Conservation (phyloP, 352 stramenopile genomes). For the Blastocystis sp. region DNA sequence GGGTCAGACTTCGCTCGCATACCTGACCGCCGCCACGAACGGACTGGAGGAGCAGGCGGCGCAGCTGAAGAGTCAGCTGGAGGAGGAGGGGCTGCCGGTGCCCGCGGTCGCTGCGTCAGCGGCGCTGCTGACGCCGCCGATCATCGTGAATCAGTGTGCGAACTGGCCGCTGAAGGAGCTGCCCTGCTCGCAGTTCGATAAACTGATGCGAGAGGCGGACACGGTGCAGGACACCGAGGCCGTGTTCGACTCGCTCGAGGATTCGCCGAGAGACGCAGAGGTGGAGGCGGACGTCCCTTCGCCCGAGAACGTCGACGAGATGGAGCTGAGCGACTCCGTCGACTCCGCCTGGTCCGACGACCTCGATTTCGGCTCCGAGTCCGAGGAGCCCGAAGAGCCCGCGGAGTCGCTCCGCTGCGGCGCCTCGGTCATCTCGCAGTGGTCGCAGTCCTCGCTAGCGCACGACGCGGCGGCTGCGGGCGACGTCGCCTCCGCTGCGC, state of each 20-base stretch:
- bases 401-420: constrained; percentile 67
- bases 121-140: constrained; percentile 62
- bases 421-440: constrained; percentile 75
- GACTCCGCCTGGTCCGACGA: constrained; percentile 65
- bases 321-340: constrained; percentile 62
- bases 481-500: constrained; percentile 84
- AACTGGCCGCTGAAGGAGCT: constrained; percentile 93
- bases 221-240: not conserved
- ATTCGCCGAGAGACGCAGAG: too few species aligned
- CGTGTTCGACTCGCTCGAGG: not conserved
- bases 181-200: constrained; percentile 68
- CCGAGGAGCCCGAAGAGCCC: not conserved
- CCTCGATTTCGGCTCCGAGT: constrained; percentile 67
- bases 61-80: constrained; percentile 67
- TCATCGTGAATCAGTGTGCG: constrained; percentile 66
- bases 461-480: constrained; percentile 90
- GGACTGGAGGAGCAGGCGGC: constrained; percentile 83
- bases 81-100: constrained; percentile 73
- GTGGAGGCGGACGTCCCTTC: not conserved
- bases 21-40: constrained; percentile 85
- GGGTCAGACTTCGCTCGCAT: constrained; percentile 84
- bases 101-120: constrained; percentile 54
- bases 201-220: constrained; percentile 60
- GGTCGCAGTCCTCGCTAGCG: constrained; percentile 86
- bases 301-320: not conserved